Percentiles rank a stretch among this genome's conserved stretches.
Conservation (phyloP, 495 filamentous ascomycete genomes). For the Lophium mytilinum region DNA sequence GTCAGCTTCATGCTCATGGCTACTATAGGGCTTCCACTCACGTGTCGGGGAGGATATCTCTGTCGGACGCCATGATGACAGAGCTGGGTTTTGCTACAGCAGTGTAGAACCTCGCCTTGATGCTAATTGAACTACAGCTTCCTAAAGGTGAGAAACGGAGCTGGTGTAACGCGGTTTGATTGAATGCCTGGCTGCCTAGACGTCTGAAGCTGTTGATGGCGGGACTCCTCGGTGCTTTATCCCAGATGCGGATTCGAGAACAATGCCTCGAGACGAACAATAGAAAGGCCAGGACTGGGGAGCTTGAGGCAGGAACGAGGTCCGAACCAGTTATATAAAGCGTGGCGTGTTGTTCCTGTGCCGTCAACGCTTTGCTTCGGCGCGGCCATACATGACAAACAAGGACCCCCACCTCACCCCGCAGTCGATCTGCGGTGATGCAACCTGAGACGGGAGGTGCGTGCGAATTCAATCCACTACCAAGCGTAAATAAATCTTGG, state of each 20-base stretch:
- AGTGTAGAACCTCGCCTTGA: neutral
- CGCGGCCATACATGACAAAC: too few relatives aligned
- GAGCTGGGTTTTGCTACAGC: neutral
- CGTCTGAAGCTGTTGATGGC: neutral
- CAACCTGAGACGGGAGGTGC: too few relatives aligned
- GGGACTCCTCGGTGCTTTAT: neutral
- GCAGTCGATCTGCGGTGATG: too few relatives aligned
- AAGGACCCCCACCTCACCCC: too few relatives aligned
- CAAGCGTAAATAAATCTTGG: too few relatives aligned
- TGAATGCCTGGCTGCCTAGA: neutral
- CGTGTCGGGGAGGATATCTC: constrained; percentile 3
- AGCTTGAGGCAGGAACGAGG: too few relatives aligned
- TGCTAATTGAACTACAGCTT: neutral
- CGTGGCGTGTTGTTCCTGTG: too few relatives aligned
- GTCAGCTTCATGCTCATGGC: too few relatives aligned
- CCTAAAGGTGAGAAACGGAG: too few relatives aligned
- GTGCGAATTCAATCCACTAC: too few relatives aligned
- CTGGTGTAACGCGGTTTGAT: too few relatives aligned
- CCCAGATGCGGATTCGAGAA: neutral
- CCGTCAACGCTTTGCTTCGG: too few relatives aligned
- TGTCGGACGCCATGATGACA: constrained; percentile 3
- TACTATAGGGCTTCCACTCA: neutral
- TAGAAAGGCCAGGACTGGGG: neutral
- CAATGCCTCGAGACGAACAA: neutral
- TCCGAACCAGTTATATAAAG: neutral